phyloP scores from a whole-genome alignment of 2,329 filamentous ascomycete species.

The Chalaropsis ovoidea region DNA sequence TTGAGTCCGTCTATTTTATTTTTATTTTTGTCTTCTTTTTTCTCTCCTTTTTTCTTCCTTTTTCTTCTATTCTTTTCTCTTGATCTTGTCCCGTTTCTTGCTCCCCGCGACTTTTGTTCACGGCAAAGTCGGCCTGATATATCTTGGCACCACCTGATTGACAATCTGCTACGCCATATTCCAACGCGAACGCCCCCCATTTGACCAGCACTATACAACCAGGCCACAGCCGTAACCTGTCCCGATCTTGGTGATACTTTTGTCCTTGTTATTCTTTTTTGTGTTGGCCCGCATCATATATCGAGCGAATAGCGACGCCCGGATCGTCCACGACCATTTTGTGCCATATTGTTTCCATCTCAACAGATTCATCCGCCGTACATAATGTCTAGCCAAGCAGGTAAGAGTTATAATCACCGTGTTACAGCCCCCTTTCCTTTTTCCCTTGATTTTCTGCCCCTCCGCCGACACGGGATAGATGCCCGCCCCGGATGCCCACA shows the following conservation, averaged over 20 bases:
- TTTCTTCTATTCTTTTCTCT: background rate
- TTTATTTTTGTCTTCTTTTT: background rate
- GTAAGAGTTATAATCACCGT: constrained; percentile 15
- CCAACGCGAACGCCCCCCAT: no score
- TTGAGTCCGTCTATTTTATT: no score
- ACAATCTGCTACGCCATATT: background rate
- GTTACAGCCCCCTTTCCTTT: background rate
- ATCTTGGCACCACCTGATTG: background rate
- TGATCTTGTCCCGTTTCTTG: no score
- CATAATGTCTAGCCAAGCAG: constrained; percentile 25
- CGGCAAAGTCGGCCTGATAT: background rate
- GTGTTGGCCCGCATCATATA: no score
- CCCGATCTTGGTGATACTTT: background rate
- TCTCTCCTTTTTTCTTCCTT: no score
- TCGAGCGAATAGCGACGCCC: background rate
- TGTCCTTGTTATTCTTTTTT: no score
- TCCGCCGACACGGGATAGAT: background rate
- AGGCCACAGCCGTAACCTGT: background rate
- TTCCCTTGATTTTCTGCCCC: background rate
- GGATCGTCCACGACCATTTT: background rate
- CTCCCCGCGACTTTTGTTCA: background rate
- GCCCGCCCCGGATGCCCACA: background rate
- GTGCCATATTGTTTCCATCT: background rate
- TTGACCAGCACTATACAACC: background rate
- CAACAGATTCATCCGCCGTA: background rate